These are phyloP conservation scores for Amoebophrya sp. DNA, from an alignment of 169 alveolate species.

Conservation along the genomic window DNA sequence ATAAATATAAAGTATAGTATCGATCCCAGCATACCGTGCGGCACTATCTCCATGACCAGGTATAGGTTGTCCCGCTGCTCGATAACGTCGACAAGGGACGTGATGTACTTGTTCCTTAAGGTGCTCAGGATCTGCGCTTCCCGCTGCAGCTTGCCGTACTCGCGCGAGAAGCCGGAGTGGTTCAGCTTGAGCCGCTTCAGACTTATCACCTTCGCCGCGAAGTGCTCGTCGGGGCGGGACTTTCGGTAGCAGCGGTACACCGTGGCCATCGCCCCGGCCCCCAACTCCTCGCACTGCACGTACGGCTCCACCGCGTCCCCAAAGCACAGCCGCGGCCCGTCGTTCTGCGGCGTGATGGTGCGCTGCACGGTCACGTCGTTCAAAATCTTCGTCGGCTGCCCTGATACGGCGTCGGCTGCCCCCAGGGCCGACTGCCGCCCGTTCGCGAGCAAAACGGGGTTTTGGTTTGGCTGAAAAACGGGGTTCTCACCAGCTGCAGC, in stretches of 20 bases:
- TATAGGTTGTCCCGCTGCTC: slow-evolving; percentile 1
- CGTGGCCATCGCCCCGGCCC: background rate
- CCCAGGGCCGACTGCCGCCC: too few relatives aligned
- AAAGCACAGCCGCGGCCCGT: background rate
- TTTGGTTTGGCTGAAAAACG: too few relatives aligned
- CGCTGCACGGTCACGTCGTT: background rate
- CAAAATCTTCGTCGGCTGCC: background rate
- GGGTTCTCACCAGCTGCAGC: too few relatives aligned
- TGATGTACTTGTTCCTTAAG: slow-evolving; percentile 3
- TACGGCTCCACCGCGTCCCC: background rate
- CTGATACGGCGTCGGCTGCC: too few relatives aligned
- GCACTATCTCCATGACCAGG: slow-evolving; percentile 8
- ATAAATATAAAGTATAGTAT: too few relatives aligned
- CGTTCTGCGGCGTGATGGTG: background rate
- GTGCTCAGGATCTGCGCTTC: background rate
- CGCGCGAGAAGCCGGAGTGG: background rate
- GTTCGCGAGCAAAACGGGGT: too few relatives aligned
- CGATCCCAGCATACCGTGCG: too few relatives aligned
- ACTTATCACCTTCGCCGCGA: background rate
- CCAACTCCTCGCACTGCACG: background rate
- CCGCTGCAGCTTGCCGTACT: background rate
- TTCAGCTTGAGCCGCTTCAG: background rate
- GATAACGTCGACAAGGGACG: background rate
- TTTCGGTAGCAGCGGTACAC: background rate
- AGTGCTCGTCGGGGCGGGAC: background rate